Base-by-base conservation (phyloP, 305 asterid species). In the Solanum hybrid region DNA sequence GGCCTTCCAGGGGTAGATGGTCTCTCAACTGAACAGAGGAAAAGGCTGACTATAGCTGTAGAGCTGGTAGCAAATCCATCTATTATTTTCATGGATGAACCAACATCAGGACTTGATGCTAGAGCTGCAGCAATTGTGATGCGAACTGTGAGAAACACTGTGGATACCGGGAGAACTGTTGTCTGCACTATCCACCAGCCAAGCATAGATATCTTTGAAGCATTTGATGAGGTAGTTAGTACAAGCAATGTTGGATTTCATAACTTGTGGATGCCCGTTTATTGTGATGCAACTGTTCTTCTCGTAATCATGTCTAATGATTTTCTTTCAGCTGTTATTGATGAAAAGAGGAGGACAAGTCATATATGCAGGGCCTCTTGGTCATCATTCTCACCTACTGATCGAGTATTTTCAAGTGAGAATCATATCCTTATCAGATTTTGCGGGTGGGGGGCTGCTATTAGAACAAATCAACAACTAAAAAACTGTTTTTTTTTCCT, bases 1-100 rank as follows among this genome's bases (percentile, higher is more conserved):
- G 99, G 99, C 15, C 97, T 97, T 91, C 99, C 99, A 15, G 99
- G 99, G 38, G 96, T 97, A 51, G 96, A 95, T 80, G 99, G 99
- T 38, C 92, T 97, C 69, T 97, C 99, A 38, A 97, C 99, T 7
- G 99, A 96, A 90, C 99, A 97, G 91, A 95, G 99, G 88, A 97
- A 97, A 91, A 91, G 99, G 91, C 95, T 97, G 66, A 97, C 99
- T 27, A 95, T 97, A 89, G 99, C 99, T 0, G 99, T 97, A 10
- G 99, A 97, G 89, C 90, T 97, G 2, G 99, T 97, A 71, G 99
- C 99, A n/a, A 97, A 95, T 90, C 99, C 99, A 22, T 97, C 99
- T 80, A 95, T 97, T 86, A 97, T 97, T 91, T 97, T 97, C 95
- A 97, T 97, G 99, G 99, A 97, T 86, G 99, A 97, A 76, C 99